phyloP scores from a whole-genome alignment of 2,329 filamentous ascomycete genomes.

The Cryphonectria parasitica region DNA sequence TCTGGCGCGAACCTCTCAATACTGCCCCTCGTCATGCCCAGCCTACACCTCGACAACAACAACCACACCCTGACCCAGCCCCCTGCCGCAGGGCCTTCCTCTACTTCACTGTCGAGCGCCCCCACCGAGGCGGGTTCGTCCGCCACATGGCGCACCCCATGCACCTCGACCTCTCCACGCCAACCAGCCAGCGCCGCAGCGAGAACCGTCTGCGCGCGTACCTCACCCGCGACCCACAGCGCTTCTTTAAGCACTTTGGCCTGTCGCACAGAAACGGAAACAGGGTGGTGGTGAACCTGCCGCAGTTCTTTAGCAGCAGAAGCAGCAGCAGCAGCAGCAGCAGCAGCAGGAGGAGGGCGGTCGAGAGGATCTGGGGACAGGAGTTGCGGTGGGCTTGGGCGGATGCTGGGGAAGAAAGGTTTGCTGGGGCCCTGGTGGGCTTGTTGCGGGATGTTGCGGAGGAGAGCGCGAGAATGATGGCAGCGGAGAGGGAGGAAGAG shows the following conservation, averaged over 20 bases:
- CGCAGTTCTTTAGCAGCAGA: background rate
- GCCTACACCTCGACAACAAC: background rate
- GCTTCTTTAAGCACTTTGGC: background rate
- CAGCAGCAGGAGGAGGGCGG: background rate
- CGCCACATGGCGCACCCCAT: background rate
- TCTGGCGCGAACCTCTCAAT: background rate
- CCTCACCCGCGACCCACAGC: background rate
- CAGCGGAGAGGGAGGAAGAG: background rate
- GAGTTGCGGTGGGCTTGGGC: conserved; percentile 3
- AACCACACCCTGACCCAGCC: background rate
- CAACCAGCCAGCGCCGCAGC: background rate
- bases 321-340: background rate
- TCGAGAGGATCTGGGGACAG: background rate
- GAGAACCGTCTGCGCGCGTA: background rate
- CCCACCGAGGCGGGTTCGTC: conserved; percentile 6
- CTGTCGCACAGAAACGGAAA: background rate
- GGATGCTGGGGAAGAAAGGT: background rate
- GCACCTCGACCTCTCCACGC: background rate
- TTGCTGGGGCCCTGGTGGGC: background rate
- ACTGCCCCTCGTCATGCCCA: background rate
- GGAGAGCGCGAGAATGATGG: background rate
- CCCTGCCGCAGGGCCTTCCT: conserved; percentile 1
- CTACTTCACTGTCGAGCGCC: conserved; percentile 6
- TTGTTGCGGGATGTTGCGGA: background rate
- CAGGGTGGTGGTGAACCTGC: background rate